phyloP scores from a whole-genome alignment of 192 early-diverging fungal genomes.

The Rhizophagus clarus region DNA sequence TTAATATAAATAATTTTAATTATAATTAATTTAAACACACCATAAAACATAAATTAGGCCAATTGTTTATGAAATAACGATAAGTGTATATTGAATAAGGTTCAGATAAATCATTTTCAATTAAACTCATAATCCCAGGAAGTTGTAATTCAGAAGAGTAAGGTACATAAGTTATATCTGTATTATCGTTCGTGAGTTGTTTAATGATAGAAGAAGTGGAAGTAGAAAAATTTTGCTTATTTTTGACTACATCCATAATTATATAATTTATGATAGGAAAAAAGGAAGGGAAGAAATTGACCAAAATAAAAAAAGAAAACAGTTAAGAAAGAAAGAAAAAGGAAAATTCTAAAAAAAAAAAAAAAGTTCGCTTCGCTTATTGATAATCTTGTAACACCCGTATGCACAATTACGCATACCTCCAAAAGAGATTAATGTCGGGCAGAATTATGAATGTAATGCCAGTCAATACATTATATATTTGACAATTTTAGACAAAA shows the following conservation, averaged over 20 bases:
- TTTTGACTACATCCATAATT: neutral
- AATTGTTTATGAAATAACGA: conserved; percentile 92
- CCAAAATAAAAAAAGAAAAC: no score
- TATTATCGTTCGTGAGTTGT: neutral
- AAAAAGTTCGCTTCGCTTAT: no score
- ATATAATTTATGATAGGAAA: no score
- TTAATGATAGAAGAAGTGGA: neutral
- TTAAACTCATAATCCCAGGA: conserved; percentile 71
- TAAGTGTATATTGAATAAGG: conserved; percentile 98
- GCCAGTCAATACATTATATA: no score
- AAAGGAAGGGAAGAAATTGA: no score
- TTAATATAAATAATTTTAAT: neutral
- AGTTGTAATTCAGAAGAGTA: conserved; percentile 82
- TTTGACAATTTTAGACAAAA: no score
- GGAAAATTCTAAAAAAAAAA: no score
- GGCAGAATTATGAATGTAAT: no score
- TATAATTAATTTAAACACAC: conserved; percentile 39
- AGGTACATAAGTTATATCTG: conserved; percentile 50
- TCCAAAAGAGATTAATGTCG: no score
- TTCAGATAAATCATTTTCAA: conserved; percentile 95
- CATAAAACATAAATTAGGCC: conserved; percentile 88
- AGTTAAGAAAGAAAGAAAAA: no score
- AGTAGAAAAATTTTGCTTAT: neutral
- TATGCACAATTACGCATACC: no score
- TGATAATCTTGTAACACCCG: no score